Conservation (phyloP, 176 grass and related monocot genomes). For the Canna indica region DNA sequence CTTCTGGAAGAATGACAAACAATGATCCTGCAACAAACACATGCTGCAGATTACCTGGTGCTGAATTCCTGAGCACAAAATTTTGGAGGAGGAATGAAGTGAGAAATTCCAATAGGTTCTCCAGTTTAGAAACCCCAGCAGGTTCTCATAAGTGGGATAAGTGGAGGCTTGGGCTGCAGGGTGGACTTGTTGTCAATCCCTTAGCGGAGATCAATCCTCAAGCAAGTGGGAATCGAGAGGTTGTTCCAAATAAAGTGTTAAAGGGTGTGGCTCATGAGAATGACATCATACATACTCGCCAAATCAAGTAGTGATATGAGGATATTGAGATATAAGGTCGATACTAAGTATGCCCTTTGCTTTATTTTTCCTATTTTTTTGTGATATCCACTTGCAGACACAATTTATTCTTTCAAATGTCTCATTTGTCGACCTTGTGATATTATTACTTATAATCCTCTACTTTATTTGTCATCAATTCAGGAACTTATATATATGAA, state of each 20-base stretch:
- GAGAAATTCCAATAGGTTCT: conserved; percentile 49
- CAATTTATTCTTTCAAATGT: background rate
- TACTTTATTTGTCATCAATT: background rate
- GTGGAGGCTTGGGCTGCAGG: conserved; percentile 49
- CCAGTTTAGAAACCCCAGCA: conserved; percentile 28
- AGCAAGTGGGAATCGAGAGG: conserved; percentile 19
- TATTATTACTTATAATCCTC: background rate
- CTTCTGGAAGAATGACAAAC: conserved; percentile 53
- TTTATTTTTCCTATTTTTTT: background rate
- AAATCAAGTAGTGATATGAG: background rate
- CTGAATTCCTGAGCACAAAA: conserved; percentile 63
- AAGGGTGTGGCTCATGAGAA: conserved; percentile 12
- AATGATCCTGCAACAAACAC: conserved; percentile 60
- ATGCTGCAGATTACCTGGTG: conserved; percentile 61
- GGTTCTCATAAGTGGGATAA: conserved; percentile 51
- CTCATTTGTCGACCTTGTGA: background rate
- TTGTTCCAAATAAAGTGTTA: background rate
- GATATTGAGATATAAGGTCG: background rate
- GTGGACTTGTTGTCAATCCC: conserved; percentile 66
- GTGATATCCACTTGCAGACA: background rate
- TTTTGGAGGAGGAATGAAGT: conserved; percentile 84
- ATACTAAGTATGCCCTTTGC: background rate
- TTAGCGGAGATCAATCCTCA: conserved; percentile 56
- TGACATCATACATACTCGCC: conserved; percentile 1
- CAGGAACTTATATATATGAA: background rate